Percentiles rank a stretch among this genome's conserved stretches.
Evolutionary conservation across 805 yeast species (phyloP).

Genomic region (Ogataea methylovora): DNA sequence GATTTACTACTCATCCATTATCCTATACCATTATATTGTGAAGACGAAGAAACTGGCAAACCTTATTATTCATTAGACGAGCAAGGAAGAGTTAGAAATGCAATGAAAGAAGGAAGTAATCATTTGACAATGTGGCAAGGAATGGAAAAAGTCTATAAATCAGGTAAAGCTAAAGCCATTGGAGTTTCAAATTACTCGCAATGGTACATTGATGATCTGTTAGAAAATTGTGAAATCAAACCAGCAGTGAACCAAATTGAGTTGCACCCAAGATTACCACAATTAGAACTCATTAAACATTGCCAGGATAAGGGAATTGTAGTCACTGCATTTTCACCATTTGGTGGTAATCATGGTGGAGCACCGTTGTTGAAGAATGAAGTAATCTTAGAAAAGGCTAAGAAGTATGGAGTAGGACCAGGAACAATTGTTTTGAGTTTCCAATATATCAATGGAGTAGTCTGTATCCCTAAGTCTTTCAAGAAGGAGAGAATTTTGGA

Average conservation of each 20-base stretch:
- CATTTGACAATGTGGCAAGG: conserved; percentile 61
- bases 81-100: conserved; percentile 20
- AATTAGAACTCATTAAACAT: conserved; percentile 23
- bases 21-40: conserved; percentile 30
- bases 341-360: conserved; percentile 31
- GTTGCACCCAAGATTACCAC: conserved; percentile 35
- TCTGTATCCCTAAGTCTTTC: conserved; percentile 31
- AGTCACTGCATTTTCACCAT: conserved; percentile 35
- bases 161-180: conserved; percentile 32
- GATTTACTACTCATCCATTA: conserved; percentile 41
- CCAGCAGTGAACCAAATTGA: conserved; percentile 42
- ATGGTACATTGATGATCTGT: conserved; percentile 19
- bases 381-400: conserved; percentile 35
- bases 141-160: conserved; percentile 60
- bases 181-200: conserved; percentile 37
- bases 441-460: conserved; percentile 23
- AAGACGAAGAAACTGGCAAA: conserved; percentile 11
- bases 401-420: conserved; percentile 41
- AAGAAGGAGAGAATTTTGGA: conserved; percentile 28
- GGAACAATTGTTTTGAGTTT: conserved; percentile 43
- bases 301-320: conserved; percentile 22
- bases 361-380: conserved; percentile 31
- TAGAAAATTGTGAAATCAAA: conserved; percentile 25
- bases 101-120: conserved; percentile 29
- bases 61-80: conserved; percentile 9